Evolutionary conservation across 805 yeast genomes (phyloP), one percentile per base, ranked within the genome.

Genomic region (Lachancea meyersii): DNA sequence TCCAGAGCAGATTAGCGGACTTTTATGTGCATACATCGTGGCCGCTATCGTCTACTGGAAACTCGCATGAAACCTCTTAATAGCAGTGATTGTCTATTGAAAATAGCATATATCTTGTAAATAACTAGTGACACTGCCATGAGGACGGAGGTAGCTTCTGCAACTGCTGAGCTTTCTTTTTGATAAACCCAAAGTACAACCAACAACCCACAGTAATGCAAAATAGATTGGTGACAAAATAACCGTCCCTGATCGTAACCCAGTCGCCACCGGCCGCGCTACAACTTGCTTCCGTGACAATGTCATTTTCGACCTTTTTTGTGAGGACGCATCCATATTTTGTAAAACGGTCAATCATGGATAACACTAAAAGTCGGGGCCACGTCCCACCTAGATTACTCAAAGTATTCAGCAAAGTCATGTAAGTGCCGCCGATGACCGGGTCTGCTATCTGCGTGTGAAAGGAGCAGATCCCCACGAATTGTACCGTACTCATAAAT

Each of bases 371-470:
- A n/a, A 86, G 68, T 42, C 87, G 73, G 1, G 98, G 98, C 98
- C 98, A 93, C 34, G 94, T 93, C 9, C 98, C 98, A 19, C 98
- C 98, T 45, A 91, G 72, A 60, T 93, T 93, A 32, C 94, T 79
- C 37, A 93, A 70, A 0, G 98, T 93, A 63, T 93, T 93, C 45
- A 93, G 70, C 0, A 95, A 81, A 0, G 98, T 93, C 97, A 93
- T 91, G 62, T 93, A 93, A 0, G 98, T 93, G 1, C 98, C 98
- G 14, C 98, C 98, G 54, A 93, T 86, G 16, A 80, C 65, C 0
- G 98, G 97, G 60, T 93, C 98, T 1, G 98, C 96, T 42, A 93
- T 85, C 53, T 82, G 80, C 2, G 97, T 91, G 65, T 91, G 97
- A 71, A 93, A 93, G 0, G 97, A 95, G 57, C 88, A 83, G 33